Evolutionary conservation across 2,329 filamentous ascomycete species (phyloP), one percentile per base, ranked within the genome.

Genomic region (Fusarium concolor): DNA sequence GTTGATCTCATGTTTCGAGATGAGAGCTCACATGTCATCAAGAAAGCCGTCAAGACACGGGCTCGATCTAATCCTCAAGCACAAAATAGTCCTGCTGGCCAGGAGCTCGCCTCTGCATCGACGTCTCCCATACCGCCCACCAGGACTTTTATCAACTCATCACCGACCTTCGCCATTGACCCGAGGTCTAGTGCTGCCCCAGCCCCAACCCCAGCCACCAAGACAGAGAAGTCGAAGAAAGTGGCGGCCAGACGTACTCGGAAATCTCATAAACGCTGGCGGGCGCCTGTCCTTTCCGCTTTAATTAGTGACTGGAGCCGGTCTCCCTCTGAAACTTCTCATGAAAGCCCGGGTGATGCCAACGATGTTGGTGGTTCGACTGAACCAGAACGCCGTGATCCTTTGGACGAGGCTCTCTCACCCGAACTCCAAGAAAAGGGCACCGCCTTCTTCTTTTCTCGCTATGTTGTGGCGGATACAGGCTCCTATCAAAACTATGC

Each of bases 1-100:
- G 81, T 86, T 39, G 85, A 87, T 66, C 79, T 87, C 62, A 86
- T 87, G 79, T 87, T 88, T 68, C 82, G 85, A 41, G 84, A 87
- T 70, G 84, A 87, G 73, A 87, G 83, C 65, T 81, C 80, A 31
- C 84, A 85, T 71, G 85, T 87, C 56, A 85, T 85, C 67, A 82
- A 83, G 68, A 86, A 85, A 75, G 83, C 82, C 44, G 81, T 79
- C 52, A 80, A 79, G 57, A 69, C 62, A 49, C 71, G 74, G 26
- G 67, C 73, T 20, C 74, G 74, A 26, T 43, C 60, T 52, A 72
- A 68, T 33, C 62, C 65, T 24, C 56, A 55, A 39, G 72, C 70
- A 56, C 77, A 76, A 42, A 60, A 67, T 29, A 63, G 46, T n/a
- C 56, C 59, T 44, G 57, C 61, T 15, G 56, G 51, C 33, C 65